Percentiles rank a stretch among this genome's conserved stretches.
These are phyloP conservation scores for Aphanocladium album DNA, from an alignment of 2,329 filamentous ascomycete species.

Conservation along the genomic window DNA sequence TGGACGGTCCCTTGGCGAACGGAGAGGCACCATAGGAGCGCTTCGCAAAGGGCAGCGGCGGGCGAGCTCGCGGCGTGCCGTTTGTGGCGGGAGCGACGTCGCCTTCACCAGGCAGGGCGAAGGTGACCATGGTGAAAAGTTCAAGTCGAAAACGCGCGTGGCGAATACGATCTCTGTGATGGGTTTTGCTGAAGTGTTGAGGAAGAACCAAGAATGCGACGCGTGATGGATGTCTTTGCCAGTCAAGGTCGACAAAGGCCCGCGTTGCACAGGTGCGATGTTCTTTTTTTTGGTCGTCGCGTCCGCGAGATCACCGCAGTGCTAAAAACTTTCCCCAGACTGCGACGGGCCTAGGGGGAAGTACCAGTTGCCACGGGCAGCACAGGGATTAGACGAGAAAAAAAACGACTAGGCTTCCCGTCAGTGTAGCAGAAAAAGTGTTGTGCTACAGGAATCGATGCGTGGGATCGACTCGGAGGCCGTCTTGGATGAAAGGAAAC, in stretches of 20 bases:
- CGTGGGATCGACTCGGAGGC: background rate
- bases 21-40: constrained; percentile 37
- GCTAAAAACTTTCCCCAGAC: constrained; percentile 1
- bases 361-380: background rate
- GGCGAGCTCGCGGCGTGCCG: constrained; percentile 35
- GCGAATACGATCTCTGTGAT: background rate
- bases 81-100: constrained; percentile 26
- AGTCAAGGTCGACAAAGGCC: background rate
- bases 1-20: constrained; percentile 21
- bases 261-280: constrained; percentile 1
- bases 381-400: background rate
- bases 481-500: constrained; percentile 3
- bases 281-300: background rate
- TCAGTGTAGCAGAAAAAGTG: background rate
- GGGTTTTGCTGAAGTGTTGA: background rate
- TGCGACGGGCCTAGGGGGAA: background rate
- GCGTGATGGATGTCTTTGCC: background rate
- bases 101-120: constrained; percentile 33
- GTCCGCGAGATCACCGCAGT: background rate
- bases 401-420: background rate
- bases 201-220: background rate
- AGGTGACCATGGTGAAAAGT: constrained; percentile 31
- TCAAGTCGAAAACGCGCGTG: background rate
- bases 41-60: constrained; percentile 40
- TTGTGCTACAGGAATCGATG: constrained; percentile 8